Evolutionary conservation across 2,329 filamentous ascomycete genomes (phyloP).

Genomic region (Alternaria sp.): DNA sequence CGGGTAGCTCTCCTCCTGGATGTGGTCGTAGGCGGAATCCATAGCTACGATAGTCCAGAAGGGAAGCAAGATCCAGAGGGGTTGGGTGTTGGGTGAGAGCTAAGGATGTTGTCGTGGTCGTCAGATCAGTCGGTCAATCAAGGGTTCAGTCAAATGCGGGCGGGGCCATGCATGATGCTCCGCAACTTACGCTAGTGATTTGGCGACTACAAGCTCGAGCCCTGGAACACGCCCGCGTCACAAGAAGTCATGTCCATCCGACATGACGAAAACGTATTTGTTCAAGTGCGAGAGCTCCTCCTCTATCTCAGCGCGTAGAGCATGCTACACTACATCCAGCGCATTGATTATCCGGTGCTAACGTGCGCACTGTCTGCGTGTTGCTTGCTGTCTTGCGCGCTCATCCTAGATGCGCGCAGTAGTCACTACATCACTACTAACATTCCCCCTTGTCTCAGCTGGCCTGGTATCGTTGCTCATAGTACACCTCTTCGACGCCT

Average conservation of each 20-base stretch:
- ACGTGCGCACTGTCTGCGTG: neutral
- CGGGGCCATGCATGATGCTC: slow-evolving; percentile 22
- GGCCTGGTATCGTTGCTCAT: neutral
- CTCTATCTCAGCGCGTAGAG: neutral
- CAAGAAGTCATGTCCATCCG: neutral
- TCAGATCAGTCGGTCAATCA: slow-evolving; percentile 17
- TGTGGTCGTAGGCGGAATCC: slow-evolving; percentile 98
- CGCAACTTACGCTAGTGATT: slow-evolving; percentile 25
- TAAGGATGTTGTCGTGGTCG: slow-evolving; percentile 17
- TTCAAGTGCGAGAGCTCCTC: neutral
- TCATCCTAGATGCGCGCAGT: neutral
- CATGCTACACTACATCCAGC: too few relatives aligned
- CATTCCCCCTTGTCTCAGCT: neutral
- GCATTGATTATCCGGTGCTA: neutral
- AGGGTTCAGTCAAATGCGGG: slow-evolving; percentile 18
- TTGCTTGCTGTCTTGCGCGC: neutral
- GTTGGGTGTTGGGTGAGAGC: slow-evolving; percentile 15
- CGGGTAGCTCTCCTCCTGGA: slow-evolving; percentile 78
- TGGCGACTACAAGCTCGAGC: slow-evolving; percentile 22
- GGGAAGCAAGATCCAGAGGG: neutral
- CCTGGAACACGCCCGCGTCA: slow-evolving; percentile 13
- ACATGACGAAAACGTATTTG: neutral
- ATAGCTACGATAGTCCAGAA: slow-evolving; percentile 59
- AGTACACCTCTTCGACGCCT: slow-evolving; percentile 6
- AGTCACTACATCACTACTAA: neutral